Percentiles rank a stretch among this genome's conserved stretches.
phyloP scores from a whole-genome alignment of 1,284 basidiomycete species.

The Fomitopsis palustris region DNA sequence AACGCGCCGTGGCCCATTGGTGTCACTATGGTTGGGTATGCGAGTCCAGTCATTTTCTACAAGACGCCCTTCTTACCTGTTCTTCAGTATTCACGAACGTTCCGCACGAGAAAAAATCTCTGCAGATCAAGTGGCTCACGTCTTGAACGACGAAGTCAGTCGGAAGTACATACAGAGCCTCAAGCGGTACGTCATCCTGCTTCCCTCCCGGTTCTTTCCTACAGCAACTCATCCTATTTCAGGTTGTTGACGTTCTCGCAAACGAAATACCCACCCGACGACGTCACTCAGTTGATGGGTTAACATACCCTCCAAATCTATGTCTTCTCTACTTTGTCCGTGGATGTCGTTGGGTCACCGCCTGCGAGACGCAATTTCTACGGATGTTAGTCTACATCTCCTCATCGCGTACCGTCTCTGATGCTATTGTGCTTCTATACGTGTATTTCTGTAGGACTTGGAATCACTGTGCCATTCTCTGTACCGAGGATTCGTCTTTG shows the following conservation, averaged over 20 bases:
- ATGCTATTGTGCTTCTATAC: neutral
- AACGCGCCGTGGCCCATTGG: constrained; percentile 99
- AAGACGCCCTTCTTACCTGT: no score
- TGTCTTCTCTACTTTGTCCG: neutral
- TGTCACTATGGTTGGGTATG: constrained; percentile 96
- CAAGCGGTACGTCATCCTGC: constrained; percentile 63
- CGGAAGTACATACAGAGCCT: constrained; percentile 98
- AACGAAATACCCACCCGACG: constrained; percentile 89
- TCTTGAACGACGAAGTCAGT: constrained; percentile 97
- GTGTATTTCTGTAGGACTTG: neutral
- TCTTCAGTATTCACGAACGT: constrained; percentile 89
- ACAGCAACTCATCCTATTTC: constrained; percentile 3
- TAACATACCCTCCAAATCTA: neutral
- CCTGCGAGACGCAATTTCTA: no score
- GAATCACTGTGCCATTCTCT: neutral
- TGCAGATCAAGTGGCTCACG: constrained; percentile 95
- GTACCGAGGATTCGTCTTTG: neutral
- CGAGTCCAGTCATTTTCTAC: neutral
- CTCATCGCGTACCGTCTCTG: neutral
- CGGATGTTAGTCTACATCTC: no score
- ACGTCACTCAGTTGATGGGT: constrained; percentile 90
- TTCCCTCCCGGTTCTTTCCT: neutral
- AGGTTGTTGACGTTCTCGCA: constrained; percentile 93
- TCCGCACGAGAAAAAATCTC: constrained; percentile 97
- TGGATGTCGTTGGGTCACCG: neutral